Base-by-base conservation (phyloP, 2,329 filamentous ascomycete genomes). In the Aspergillus amoenus region DNA sequence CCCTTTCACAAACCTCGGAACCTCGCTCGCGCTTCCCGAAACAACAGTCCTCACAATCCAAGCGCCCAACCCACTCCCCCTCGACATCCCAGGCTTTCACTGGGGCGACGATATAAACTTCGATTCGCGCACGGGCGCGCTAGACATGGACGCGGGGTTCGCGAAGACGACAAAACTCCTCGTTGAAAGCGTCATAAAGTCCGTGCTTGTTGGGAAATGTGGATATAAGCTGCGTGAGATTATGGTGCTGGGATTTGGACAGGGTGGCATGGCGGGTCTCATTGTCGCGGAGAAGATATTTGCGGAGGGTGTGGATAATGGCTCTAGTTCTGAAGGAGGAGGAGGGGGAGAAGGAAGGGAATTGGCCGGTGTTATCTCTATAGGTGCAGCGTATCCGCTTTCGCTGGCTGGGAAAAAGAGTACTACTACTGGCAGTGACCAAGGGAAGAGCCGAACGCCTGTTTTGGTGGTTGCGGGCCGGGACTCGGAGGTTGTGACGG, bases 31-130 rank as follows among this genome's bases (percentile, higher is more conserved):
- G 59, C 84, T 96, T 3, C 91, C 91, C 0, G 89, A 92, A 67
- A 92, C 92, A 52, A 82, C 87, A 56, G 86, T 86, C 66, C 83
- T 96, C 53, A 84, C 90, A 6, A 78, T 95, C 42, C 88, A 89
- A 68, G 92, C 87, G 0, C 86, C 88, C 0, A 80, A 80, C 22
- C 83, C 84, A 0, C 78, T 96, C 5, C 89, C 90, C 2, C 85
- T 90, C 53, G 81, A 86, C 45, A 75, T 93, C 5, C 80, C 86
- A 3, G 86, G 85, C 27, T 88, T 82, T 67, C 84, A 89, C 74
- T 90, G 86, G 86, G 87, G 87, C 47, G 86, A 90, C 66, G 87
- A 89, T 67, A 66, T 90, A 50, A 70, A 73, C 7, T 73, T 89
- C 32, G 80, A 83, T 58, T 70, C 74, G 0, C 61, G 66, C 7